Base-by-base conservation (phyloP, 306 rosid species). In the Malus sieversii region DNA sequence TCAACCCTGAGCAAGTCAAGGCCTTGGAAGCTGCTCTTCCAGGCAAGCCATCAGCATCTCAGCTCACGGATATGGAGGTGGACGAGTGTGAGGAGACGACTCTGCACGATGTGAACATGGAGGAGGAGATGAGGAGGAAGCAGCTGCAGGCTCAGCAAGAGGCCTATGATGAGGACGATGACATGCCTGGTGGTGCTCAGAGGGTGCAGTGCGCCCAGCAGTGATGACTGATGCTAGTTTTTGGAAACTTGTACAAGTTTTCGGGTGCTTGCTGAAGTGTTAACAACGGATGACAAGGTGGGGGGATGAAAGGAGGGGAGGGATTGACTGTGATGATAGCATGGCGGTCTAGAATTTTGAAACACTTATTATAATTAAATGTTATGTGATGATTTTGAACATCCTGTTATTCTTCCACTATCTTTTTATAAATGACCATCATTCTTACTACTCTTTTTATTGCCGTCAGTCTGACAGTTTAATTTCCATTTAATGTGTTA, bases 41-140 rank as follows among this genome's bases (percentile, higher is more conserved):
- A 3, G 78, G 97, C 11, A 89, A 71, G 82, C 77, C 87, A 35
- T 72, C 84, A 3, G 77, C 85, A 1, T 78, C 91, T 4, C 87
- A 84, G 70, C 76, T 94, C 51, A 86, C 92, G 0, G 98, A 91
- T 68, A 94, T 94, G 97, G 97, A 90, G 87, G 66, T 94, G 12
- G 98, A 94, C 1, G 98, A 94, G 76, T 94, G 98, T 4, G 98
- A 94, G 86, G 98, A 94, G 79, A 94, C 97, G 0, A 91, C 97
- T 29, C 87, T 91, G 25, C 87, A 94, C 12, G 95, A 91, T 66
- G 98, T 94, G 32, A 91, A 91, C 69, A 88, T 94, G 71, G 97
- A 91, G 76, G 97, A 94, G 69, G 97, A 94, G 87, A 69, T 81
- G 79, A 84, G 96, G 82, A 81, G 97, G 91, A 94, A 78, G 82